phyloP scores from a whole-genome alignment of 2,329 filamentous ascomycete genomes.

The Cladosporium colombiae region DNA sequence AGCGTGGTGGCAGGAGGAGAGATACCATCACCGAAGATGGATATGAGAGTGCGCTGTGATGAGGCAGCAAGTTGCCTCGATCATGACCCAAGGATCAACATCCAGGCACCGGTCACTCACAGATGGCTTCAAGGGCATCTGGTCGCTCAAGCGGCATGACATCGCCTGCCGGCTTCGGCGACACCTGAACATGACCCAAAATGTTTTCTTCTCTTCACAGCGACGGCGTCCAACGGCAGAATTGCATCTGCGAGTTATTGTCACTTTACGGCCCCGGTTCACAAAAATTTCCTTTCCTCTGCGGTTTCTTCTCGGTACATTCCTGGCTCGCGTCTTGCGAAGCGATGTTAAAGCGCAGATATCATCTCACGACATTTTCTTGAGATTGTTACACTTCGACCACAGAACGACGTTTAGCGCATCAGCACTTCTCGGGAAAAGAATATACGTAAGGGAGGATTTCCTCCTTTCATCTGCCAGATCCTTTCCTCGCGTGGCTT shows the following conservation, averaged over 20 bases:
- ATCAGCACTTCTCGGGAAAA: background rate
- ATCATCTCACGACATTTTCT: conserved; percentile 5
- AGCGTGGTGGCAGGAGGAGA: conserved; percentile 15
- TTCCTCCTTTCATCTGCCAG: background rate
- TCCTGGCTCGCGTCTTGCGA: background rate
- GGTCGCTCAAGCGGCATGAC: background rate
- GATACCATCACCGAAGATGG: conserved; percentile 29
- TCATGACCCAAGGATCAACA: background rate
- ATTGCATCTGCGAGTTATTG: background rate
- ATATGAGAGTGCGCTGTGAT: conserved; percentile 21
- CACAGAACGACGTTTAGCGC: background rate
- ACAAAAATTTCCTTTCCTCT: background rate
- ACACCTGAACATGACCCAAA: background rate
- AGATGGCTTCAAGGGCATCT: background rate
- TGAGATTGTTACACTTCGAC: background rate
- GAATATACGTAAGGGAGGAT: background rate
- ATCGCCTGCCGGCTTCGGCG: too few species aligned
- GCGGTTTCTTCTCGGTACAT: background rate
- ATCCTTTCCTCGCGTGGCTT: background rate
- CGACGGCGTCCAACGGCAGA: conserved; percentile 9
- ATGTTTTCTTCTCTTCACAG: background rate
- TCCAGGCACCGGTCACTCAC: background rate
- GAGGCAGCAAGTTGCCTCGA: background rate
- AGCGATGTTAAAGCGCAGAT: background rate
- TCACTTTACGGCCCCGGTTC: conserved; percentile 2